Conservation (phyloP, 192 early-diverging fungal genomes). For the Backusella tarrabulga region DNA sequence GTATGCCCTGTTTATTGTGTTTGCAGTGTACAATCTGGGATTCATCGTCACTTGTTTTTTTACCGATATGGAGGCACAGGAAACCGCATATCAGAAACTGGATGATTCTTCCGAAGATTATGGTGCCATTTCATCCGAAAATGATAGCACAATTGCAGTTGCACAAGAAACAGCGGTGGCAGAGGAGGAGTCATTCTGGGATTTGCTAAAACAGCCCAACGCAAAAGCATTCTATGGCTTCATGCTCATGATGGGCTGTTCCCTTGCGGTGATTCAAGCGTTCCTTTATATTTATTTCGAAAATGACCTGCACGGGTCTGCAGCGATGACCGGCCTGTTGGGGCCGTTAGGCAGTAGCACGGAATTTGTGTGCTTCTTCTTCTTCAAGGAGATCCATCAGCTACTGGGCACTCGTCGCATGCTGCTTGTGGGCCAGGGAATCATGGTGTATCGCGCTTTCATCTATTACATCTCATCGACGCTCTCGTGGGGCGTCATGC, state of each 20-base stretch:
- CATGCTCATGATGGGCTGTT: constrained; percentile 12
- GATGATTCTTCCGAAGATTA: background rate
- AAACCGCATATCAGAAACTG: background rate
- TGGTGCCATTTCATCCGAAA: background rate
- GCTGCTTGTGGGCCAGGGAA: background rate
- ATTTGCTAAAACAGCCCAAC: background rate
- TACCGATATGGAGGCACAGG: background rate
- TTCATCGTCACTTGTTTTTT: constrained; percentile 12
- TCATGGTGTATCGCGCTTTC: constrained; percentile 5
- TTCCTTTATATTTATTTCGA: constrained; percentile 23
- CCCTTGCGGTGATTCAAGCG: constrained; percentile 12
- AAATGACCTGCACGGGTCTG: constrained; percentile 17
- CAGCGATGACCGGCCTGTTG: constrained; percentile 13
- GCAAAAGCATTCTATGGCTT: constrained; percentile 11
- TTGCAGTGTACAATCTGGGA: background rate
- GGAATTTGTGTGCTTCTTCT: constrained; percentile 15
- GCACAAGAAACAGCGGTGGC: background rate
- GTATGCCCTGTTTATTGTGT: constrained; percentile 21
- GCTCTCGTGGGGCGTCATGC: background rate
- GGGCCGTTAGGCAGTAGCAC: constrained; percentile 21
- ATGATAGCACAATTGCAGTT: background rate
- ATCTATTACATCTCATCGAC: constrained; percentile 2
- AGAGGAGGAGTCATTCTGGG: constrained; percentile 14
- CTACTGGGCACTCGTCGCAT: background rate
- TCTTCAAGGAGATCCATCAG: constrained; percentile 16